A percentile compares a stretch with the other conserved stretches of the same genome.
phyloP scores from a whole-genome alignment of 2,329 filamentous ascomycete genomes.

The Fusarium sterilihyphosum region DNA sequence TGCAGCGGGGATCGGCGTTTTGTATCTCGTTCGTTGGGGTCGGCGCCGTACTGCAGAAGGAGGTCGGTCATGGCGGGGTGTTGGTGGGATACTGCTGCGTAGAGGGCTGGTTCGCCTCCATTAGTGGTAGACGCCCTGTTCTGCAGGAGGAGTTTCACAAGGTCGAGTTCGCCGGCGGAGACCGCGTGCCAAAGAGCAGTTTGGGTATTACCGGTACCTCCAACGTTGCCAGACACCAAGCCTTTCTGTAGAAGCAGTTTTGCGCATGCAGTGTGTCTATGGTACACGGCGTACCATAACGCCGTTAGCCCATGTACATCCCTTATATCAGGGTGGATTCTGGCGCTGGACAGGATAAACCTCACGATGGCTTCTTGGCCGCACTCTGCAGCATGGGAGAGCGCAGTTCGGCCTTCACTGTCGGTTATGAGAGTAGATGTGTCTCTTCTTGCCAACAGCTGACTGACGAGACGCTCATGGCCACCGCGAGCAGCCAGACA shows the following conservation, averaged over 20 bases:
- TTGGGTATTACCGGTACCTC: accelerated
- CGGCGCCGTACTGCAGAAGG: not conserved
- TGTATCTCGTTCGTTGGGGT: not conserved
- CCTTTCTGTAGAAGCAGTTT: not conserved
- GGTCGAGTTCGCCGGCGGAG: not conserved
- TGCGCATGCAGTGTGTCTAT: not conserved
- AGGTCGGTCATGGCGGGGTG: accelerated
- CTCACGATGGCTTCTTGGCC: not conserved
- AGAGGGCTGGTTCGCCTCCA: not conserved
- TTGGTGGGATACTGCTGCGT: accelerated
- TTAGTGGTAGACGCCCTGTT: no score
- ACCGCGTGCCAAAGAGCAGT: not conserved
- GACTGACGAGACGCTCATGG: not conserved
- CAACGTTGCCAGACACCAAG: not conserved
- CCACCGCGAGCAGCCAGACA: conserved; percentile 6
- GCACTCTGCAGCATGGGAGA: not conserved
- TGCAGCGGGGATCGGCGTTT: not conserved
- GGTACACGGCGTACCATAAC: not conserved
- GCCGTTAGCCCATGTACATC: not conserved
- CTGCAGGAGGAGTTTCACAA: not conserved
- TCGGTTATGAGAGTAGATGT: not conserved
- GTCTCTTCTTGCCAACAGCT: conserved; percentile 7
- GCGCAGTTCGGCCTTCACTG: not conserved
- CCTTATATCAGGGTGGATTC: not conserved
- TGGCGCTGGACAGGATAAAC: not conserved